These are phyloP conservation scores for Ampelomyces quisqualis DNA, from an alignment of 2,329 filamentous ascomycete species.

Conservation along the genomic window DNA sequence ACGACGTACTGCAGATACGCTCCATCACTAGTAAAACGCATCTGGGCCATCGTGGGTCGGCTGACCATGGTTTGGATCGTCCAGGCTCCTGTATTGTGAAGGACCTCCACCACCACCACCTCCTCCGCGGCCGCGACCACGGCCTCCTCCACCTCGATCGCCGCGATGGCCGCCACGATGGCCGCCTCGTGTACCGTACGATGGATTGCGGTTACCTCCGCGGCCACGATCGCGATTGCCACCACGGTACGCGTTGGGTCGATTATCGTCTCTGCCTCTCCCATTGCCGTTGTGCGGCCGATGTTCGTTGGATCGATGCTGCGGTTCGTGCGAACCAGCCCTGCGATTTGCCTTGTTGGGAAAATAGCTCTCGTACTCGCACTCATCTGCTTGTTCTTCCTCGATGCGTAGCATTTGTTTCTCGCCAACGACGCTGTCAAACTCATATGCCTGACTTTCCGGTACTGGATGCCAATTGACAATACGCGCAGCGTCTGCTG, in stretches of 20 bases:
- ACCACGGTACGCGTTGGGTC: conserved; percentile 32
- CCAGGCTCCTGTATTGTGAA: conserved; percentile 47
- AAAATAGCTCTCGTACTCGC: conserved; percentile 64
- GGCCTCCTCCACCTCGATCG: conserved; percentile 42
- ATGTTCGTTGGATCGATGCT: conserved; percentile 48
- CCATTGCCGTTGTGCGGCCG: conserved; percentile 25
- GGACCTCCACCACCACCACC: conserved; percentile 38
- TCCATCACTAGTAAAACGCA: conserved; percentile 30
- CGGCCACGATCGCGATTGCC: conserved; percentile 38
- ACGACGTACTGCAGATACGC: not conserved
- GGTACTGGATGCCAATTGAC: conserved; percentile 78
- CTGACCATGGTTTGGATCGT: conserved; percentile 43
- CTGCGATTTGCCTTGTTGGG: conserved; percentile 57
- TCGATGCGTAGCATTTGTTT: conserved; percentile 83
- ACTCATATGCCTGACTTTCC: conserved; percentile 68
- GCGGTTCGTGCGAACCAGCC: conserved; percentile 33
- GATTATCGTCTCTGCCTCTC: conserved; percentile 28
- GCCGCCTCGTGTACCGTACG: conserved; percentile 34
- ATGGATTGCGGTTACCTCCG: conserved; percentile 29
- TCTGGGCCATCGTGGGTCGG: conserved; percentile 37
- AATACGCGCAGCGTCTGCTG: conserved; percentile 78
- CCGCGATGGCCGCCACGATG: conserved; percentile 47
- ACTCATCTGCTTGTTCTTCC: conserved; percentile 62
- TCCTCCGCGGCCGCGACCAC: conserved; percentile 35
- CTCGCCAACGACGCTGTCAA: conserved; percentile 83